Base-by-base conservation (phyloP, 148 eudicot species). In the Euryodendron excelsum region DNA sequence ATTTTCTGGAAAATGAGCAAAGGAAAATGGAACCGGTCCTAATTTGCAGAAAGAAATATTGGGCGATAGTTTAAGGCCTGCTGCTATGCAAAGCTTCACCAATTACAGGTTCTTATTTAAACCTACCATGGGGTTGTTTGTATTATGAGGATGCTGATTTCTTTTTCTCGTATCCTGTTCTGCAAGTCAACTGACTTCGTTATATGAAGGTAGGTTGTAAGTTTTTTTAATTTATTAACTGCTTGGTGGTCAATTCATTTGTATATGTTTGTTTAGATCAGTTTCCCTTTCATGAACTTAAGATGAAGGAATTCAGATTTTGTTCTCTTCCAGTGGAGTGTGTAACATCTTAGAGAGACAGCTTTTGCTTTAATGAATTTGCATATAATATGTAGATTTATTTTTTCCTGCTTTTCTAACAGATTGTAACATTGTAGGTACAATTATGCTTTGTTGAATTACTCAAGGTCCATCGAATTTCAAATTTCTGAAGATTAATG, bases 1-100 rank as follows among this genome's bases (percentile, higher is more conserved):
- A 91, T 82, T 69, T 56, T 53, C 86, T 91, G 23, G 96, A 96
- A 84, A 82, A 90, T 83, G 89, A 87, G 76, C 82, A 85, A 72
- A 88, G 84, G 81, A 82, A 80, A 79, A 79, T 48, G 34, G 94
- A 93, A 80, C 63, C 86, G 7, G 91, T 93, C 31, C 73, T 96
- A 47, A 86, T 95, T 56, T 95, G 99, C 84, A 84, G 87, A 78
- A 91, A 96, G 90, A 93, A 85, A 77, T 93, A 93, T 80, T 96
- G 99, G 99, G 95, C 91, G 27, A 88, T 93, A 17, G 68, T 86
- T 41, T 91, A 63, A 88, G 64, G 63, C 18, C 45, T 17, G 53
- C 50, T 64, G 23, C 39, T 0, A 28, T 69, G 56, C 66, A 67
- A 52, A 81, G 70, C 73, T 69, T 21, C 56, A 59, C 20, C 70